Evolutionary conservation across 805 yeast genomes (phyloP), one percentile per base, ranked within the genome.

Genomic region (Yarrowia porcina): DNA sequence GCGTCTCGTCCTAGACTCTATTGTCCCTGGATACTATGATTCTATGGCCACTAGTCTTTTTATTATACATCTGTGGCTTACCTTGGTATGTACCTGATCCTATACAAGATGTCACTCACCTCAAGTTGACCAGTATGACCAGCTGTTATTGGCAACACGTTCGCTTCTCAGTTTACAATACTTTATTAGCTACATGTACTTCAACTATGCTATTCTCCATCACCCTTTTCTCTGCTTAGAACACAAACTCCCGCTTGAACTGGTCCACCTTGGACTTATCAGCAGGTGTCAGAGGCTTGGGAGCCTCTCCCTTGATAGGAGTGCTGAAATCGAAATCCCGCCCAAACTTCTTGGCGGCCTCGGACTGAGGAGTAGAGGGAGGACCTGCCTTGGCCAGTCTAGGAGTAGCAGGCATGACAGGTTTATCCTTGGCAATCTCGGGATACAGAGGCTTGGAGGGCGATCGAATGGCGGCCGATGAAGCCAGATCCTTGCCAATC

Each of bases 361-460:
- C 63, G 12, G 59, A 52, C 32, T n/a, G 59, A 6, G 59, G 59
- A 21, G 44, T 52, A 3, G 59, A 52, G 5, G 59, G 59, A 25
- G 36, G 20, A 4, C 59, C 59, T 12, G 59, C 44, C 44, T 52
- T 52, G 25, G 59, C 59, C 44, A 52, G 27, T 8, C 25, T 52
- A 11, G 61, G 49, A 10, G 47, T 41, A 3, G 61, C 28, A 5
- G 61, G 61, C 18, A 41, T 11, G 4, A 44, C 25, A 7, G 42
- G 39, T 39, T 52, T 36, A 8, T 52, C 45, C 39, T 39, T 39
- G 39, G 49, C 11, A 30, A 56, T 39, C 23, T 39, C 47, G 17
- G 61, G 61, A 20, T 56, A 56, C 30, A 56, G 61, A 4, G 61
- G 61, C 32, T 56, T 56, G 12, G 61, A 56, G n/a, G 61, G 61